A percentile compares a stretch with the other conserved stretches of the same genome.
These are phyloP conservation scores for Jaltomata sinuosa DNA, from an alignment of 257 asterid species.

Conservation along the genomic window DNA sequence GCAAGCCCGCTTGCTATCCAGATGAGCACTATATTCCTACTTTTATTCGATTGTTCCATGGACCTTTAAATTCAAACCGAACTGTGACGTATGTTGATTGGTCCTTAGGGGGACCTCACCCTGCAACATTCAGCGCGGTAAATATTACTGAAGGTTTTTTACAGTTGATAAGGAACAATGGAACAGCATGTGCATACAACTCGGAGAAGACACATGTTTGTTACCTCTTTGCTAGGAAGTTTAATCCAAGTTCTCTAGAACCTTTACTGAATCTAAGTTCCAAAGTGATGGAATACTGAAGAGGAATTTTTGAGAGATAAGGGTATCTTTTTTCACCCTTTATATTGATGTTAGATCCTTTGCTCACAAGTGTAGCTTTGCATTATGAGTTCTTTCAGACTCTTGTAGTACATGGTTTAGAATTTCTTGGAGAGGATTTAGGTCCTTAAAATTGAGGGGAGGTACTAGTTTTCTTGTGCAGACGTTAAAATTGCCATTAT, in stretches of 20 bases:
- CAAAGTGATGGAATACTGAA: slow-evolving; percentile 61
- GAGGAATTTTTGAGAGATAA: background rate
- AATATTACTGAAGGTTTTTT: slow-evolving; percentile 49
- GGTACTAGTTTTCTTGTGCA: background rate
- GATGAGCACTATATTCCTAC: slow-evolving; percentile 95
- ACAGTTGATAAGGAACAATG: slow-evolving; percentile 44
- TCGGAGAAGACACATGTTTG: slow-evolving; percentile 31
- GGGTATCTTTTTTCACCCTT: background rate
- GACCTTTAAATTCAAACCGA: slow-evolving; percentile 57
- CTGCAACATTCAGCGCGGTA: slow-evolving; percentile 48
- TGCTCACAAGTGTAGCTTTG: background rate
- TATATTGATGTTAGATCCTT: background rate
- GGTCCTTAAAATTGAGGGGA: background rate
- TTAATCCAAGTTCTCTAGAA: slow-evolving; percentile 56
- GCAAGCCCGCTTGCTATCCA: slow-evolving; percentile 85
- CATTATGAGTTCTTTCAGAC: background rate
- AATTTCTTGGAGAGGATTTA: background rate
- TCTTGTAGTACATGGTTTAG: background rate
- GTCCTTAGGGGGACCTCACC: slow-evolving; percentile 77
- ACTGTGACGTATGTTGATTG: slow-evolving; percentile 82
- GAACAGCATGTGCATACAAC: slow-evolving; percentile 56
- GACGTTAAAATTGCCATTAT: background rate
- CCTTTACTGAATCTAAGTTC: slow-evolving; percentile 54
- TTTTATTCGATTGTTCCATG: slow-evolving; percentile 47
- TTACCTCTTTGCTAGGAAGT: slow-evolving; percentile 86